A percentile compares a stretch with the other conserved stretches of the same genome.
These are phyloP conservation scores for Myriosclerotinia curreyana DNA, from an alignment of 2,329 filamentous ascomycete species.

Conservation along the genomic window DNA sequence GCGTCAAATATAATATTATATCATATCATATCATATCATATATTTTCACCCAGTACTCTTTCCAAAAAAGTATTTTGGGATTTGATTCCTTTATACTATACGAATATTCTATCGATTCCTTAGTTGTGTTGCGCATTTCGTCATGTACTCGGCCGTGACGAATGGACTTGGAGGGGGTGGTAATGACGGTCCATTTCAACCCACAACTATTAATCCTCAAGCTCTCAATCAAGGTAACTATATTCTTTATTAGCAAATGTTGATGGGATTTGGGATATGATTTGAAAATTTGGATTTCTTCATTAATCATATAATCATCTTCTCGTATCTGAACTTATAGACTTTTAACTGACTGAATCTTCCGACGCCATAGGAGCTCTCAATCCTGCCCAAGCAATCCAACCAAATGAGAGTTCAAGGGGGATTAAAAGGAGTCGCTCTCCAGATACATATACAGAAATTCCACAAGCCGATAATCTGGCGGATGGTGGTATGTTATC, in stretches of 20 bases:
- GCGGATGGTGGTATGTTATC: constrained; percentile 71
- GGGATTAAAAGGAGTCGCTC: constrained; percentile 79
- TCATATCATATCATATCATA: too few species aligned
- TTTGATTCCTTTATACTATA: neutral
- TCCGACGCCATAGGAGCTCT: constrained; percentile 31
- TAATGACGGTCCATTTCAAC: constrained; percentile 21
- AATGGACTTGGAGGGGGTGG: constrained; percentile 22
- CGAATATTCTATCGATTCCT: neutral
- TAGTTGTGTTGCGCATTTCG: constrained; percentile 16
- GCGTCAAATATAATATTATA: neutral
- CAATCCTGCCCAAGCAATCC: constrained; percentile 43
- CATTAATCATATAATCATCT: neutral
- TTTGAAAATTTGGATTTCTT: neutral
- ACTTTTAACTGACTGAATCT: constrained; percentile 8
- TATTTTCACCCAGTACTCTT: neutral
- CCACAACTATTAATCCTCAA: constrained; percentile 23
- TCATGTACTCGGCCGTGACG: constrained; percentile 24
- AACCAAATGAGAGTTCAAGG: constrained; percentile 57
- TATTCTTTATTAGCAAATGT: neutral
- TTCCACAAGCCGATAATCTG: constrained; percentile 51
- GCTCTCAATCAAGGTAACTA: constrained; percentile 22
- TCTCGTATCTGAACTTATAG: constrained; percentile 6
- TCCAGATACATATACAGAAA: constrained; percentile 56
- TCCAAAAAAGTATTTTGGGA: neutral
- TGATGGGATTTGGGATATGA: neutral